Evolutionary conservation across 1,139 yeast species (phyloP), one percentile per base, ranked within the genome.

Genomic region (Pneumocystis canis): DNA sequence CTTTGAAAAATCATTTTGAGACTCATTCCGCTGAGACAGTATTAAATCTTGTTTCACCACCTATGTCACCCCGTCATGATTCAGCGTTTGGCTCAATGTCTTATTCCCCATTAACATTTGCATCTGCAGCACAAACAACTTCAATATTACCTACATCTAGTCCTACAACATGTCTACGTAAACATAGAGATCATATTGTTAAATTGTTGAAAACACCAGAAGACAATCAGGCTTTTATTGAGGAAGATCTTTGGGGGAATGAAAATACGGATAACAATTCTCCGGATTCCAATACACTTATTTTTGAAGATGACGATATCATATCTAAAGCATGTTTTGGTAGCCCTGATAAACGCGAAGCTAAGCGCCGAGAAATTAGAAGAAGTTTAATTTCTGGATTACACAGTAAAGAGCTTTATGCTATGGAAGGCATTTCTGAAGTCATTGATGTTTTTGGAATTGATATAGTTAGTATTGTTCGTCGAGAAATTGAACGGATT

Each of bases 391-490:
- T 64, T 30, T 62, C 63, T 39, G 65, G 65, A 18, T 41, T 65
- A 35, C 60, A 61, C n/a, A 63, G 63, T n/a, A 63, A 62, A 58
- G 65, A 62, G 30, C 60, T 65, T 14, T 33, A 37, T 59, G 56
- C 39, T 40, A 60, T 60, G 40, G 68, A 65, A 59, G 58, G 62
- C 5, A 58, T 58, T 57, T 66, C 63, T 39, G 61, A 63, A 61
- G 72, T 73, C 9, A 69, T 74, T 28, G 82, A 81, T 62, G 73
- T 80, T 59, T 81, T 81, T 71, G 84, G 84, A 40, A 84, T 81
- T 33, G 84, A 81, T 69, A 76, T 81, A 35, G 78, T 79, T 66
- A 79, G 82, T 37, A 83, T 81, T n/a, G 80, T 81, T 67, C 76
- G 79, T 66, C 74, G 84, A 28, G 84, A 83, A 1, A 78, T 78